A percentile compares a stretch with the other conserved stretches of the same genome.
phyloP scores from a whole-genome alignment of 495 filamentous ascomycete genomes.

The Penicillium robsamsonii region DNA sequence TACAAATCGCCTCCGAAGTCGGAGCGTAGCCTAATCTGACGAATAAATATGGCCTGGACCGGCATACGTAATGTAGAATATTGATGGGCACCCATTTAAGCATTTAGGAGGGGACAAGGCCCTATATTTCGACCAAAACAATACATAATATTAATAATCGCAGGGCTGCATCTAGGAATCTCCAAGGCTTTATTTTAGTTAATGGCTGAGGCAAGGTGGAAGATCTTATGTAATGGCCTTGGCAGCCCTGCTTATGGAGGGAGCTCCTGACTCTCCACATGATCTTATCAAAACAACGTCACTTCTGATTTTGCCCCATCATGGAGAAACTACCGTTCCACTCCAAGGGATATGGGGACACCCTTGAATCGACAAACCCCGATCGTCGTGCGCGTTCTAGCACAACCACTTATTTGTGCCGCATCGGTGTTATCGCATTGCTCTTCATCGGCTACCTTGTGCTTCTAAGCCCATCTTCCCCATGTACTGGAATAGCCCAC shows the following conservation, averaged over 20 bases:
- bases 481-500: not conserved
- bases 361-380: slow-evolving; percentile 3
- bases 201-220: not conserved
- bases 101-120: not conserved
- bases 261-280: slow-evolving; percentile 3
- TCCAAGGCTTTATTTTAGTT: not conserved
- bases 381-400: slow-evolving; percentile 8
- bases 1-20: slow-evolving; percentile 7
- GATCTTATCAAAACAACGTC: slow-evolving; percentile 16
- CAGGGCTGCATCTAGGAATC: not conserved
- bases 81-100: not conserved
- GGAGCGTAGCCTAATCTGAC: not conserved
- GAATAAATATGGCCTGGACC: not conserved
- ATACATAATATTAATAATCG: not conserved
- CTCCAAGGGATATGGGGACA: slow-evolving; percentile 6
- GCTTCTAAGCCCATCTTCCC: slow-evolving; percentile 11
- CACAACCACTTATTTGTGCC: slow-evolving; percentile 14
- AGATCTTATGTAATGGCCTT: slow-evolving; percentile 8
- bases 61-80: not conserved
- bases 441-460: slow-evolving; percentile 22
- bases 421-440: slow-evolving; percentile 18
- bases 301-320: slow-evolving; percentile 1
- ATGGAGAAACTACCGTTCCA: slow-evolving; percentile 32
- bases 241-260: not conserved
- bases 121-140: not conserved